A percentile compares a stretch with the other conserved stretches of the same genome.
Conservation (phyloP, 257 asterid species). For the Gentiana dahurica region DNA sequence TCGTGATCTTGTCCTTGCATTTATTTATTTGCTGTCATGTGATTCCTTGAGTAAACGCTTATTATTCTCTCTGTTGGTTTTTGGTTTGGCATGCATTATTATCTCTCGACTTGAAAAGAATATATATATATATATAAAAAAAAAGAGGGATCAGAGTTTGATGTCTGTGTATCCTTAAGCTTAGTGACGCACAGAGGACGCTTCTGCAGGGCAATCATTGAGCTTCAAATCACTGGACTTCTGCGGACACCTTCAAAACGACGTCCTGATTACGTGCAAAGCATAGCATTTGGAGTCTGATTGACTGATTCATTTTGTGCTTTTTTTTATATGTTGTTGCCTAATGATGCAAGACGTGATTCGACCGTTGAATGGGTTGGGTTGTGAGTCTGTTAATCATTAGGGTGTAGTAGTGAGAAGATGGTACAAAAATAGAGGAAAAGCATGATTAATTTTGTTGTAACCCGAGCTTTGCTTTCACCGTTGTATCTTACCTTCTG, state of each 20-base stretch:
- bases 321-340: too few species aligned
- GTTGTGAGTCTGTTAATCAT: too few species aligned
- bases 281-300: constrained; percentile 83
- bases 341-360: not conserved
- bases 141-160: not conserved
- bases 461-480: too few species aligned
- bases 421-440: too few species aligned
- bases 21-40: not conserved
- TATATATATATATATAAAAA: too few species aligned
- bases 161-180: constrained; percentile 36
- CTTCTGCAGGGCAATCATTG: constrained; percentile 84
- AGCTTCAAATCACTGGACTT: constrained; percentile 83
- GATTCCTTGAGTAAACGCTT: not conserved
- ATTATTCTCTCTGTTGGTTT: not conserved
- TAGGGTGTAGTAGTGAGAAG: too few species aligned
- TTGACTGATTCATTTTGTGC: too few species aligned
- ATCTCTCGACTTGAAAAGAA: not conserved
- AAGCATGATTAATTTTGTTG: too few species aligned
- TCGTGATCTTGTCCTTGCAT: not conserved
- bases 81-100: not conserved
- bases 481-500: too few species aligned
- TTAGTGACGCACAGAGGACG: constrained; percentile 45
- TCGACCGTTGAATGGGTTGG: too few species aligned
- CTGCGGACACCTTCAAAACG: constrained; percentile 91
- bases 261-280: constrained; percentile 90